Evolutionary conservation across 805 yeast species (phyloP).

Genomic region (Barnettozyma vustinii): DNA sequence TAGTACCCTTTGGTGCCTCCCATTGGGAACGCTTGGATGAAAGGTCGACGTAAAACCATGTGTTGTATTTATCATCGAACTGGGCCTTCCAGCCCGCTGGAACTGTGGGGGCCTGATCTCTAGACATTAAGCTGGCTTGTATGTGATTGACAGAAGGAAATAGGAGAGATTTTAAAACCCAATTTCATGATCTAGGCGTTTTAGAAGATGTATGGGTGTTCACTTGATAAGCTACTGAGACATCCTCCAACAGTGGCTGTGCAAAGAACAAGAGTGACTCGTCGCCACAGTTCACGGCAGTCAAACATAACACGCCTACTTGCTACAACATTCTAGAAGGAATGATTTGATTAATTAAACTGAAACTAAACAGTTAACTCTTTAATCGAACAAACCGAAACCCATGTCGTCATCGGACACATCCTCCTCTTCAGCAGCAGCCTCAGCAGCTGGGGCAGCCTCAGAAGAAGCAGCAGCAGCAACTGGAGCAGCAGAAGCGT

Average conservation of each 20-base stretch:
- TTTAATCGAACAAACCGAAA: slow-evolving; percentile 97
- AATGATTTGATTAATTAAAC: not conserved
- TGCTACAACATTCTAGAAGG: not conserved
- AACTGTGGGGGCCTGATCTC: slow-evolving; percentile 39
- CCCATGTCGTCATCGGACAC: slow-evolving; percentile 84
- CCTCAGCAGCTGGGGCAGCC: slow-evolving; percentile 67
- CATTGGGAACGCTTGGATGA: slow-evolving; percentile 77
- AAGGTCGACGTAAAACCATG: slow-evolving; percentile 79
- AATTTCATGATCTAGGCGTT: not conserved
- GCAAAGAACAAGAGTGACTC: not conserved
- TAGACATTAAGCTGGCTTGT: not conserved
- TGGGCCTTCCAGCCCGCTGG: slow-evolving; percentile 73
- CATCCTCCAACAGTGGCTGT: not conserved
- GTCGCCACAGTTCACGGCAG: too few relatives aligned
- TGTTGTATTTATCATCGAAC: slow-evolving; percentile 61
- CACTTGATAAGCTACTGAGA: too few relatives aligned
- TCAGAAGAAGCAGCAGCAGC: slow-evolving; percentile 77
- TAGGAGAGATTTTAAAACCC: not conserved
- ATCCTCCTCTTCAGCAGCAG: slow-evolving; percentile 63
- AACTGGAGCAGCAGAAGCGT: slow-evolving; percentile 98
- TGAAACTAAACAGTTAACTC: slow-evolving; percentile 12
- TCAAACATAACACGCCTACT: too few relatives aligned
- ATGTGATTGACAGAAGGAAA: not conserved
- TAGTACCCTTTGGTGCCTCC: slow-evolving; percentile 73
- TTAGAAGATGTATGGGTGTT: not conserved